phyloP scores from a whole-genome alignment of 2,329 filamentous ascomycete species.

The Exophiala spinifera region DNA sequence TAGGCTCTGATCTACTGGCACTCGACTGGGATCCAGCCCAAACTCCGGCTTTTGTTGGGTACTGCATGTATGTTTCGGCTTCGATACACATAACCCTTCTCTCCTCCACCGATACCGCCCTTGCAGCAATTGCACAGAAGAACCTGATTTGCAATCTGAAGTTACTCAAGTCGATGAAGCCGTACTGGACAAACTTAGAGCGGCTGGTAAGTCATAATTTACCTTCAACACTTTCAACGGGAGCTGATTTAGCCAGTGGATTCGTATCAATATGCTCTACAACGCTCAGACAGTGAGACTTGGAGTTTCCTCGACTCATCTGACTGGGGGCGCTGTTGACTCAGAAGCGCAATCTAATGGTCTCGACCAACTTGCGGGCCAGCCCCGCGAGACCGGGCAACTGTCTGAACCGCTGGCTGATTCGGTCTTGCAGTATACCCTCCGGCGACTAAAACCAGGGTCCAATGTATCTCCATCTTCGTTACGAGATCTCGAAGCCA shows the following conservation, averaged over 20 bases:
- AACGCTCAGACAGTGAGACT: not conserved
- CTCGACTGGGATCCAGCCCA: constrained; percentile 13
- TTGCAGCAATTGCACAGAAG: constrained; percentile 3
- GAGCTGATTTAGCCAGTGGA: no score
- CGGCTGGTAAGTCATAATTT: constrained; percentile 7
- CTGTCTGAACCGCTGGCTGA: no score
- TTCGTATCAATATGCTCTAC: constrained; percentile 13
- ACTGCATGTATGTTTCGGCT: constrained; percentile 16
- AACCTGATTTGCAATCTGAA: constrained; percentile 12
- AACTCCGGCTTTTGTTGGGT: constrained; percentile 14
- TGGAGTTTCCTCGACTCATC: no score
- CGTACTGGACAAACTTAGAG: constrained; percentile 13
- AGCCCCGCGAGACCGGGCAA: no score
- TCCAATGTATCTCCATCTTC: no score
- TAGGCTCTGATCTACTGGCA: constrained; percentile 11
- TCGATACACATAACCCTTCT: constrained; percentile 13
- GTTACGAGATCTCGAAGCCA: no score
- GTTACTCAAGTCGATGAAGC: constrained; percentile 11
- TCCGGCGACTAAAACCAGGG: no score
- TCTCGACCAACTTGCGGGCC: no score
- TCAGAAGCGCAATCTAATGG: no score
- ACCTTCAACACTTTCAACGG: not conserved
- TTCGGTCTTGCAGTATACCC: no score
- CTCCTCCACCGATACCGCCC: constrained; percentile 3
- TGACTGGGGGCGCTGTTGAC: no score